phyloP scores from a whole-genome alignment of 768 basidiomycete species.

The Omphalotus guepiniiformis region DNA sequence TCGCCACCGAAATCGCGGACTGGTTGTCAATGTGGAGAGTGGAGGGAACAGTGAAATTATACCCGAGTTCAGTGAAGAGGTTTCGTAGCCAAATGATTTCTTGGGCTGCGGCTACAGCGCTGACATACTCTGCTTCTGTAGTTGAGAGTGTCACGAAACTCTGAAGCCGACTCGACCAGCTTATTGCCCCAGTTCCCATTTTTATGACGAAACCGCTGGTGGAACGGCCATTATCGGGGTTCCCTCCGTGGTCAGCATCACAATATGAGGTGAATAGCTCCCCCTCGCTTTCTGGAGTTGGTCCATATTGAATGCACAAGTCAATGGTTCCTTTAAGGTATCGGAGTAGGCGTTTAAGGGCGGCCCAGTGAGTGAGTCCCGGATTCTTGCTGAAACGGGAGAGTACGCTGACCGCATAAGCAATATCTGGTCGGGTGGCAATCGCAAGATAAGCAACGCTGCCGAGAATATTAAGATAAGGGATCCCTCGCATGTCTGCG shows the following conservation, averaged over 20 bases:
- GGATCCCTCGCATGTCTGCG: constrained; percentile 11
- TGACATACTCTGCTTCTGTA: constrained; percentile 37
- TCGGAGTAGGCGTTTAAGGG: constrained; percentile 25
- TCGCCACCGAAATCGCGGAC: constrained; percentile 27
- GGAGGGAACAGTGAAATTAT: too few species aligned
- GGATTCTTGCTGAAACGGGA: constrained; percentile 19
- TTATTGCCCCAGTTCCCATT: too few species aligned
- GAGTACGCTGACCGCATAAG: constrained; percentile 15
- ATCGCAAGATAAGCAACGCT: constrained; percentile 17
- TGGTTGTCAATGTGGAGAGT: constrained; percentile 34
- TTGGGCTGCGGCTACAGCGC: constrained; percentile 24
- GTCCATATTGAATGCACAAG: constrained; percentile 22
- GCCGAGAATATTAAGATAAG: constrained; percentile 17
- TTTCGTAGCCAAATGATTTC: constrained; percentile 23
- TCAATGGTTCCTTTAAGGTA: constrained; percentile 5
- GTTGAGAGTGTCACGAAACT: constrained; percentile 33
- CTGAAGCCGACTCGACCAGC: constrained; percentile 36
- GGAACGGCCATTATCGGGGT: too few species aligned
- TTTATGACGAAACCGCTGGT: too few species aligned
- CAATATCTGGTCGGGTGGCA: constrained; percentile 19
- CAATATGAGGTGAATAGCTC: too few species aligned
- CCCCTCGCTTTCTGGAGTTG: too few species aligned
- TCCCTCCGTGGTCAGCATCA: too few species aligned
- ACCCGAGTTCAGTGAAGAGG: not conserved
- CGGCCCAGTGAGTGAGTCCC: constrained; percentile 20